Evolutionary conservation across 495 filamentous ascomycete species (phyloP), one percentile per base, ranked within the genome.

Genomic region (Penicillium crystallinum): DNA sequence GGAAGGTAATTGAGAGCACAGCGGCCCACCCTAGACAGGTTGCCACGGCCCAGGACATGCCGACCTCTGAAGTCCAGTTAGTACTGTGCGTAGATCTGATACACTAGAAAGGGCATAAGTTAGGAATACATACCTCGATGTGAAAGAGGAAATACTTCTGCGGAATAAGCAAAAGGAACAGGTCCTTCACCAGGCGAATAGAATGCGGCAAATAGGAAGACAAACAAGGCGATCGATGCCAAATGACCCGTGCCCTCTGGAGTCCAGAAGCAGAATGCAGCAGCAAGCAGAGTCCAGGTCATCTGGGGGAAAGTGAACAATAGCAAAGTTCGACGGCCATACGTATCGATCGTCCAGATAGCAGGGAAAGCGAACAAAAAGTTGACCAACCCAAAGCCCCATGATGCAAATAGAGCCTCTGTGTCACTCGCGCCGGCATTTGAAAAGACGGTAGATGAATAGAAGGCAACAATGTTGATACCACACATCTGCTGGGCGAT

Each of bases 261-360:
- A 40, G 92, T 82, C 39, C 82, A 81, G 59, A 83, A 90, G 65
- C 77, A 86, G 45, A 91, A 77, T 0, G 84, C 89, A 6, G 83
- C 86, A 1, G 82, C 85, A 3, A 93, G 75, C 23, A 92, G 68
- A 19, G 85, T 86, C 86, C 87, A 90, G 23, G 79, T 82, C 89
- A 93, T 92, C 41, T 90, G 78, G 0, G 90, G 90, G 71, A 92
- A 93, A 19, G 90, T 95, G 66, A 91, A 89, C 9, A 93, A 78
- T 1, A 93, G 79, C 3, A 95, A 77, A 17, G 77, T 76, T 21
- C 90, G 81, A 19, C 90, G 87, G 15, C 90, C 90, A 44, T 83
- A 92, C 9, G 87, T 91, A 65, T 95, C 90, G 59, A 95, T 95
- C 3, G 88, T 91, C 74, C 79, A 89, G 34, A 95, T 74, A 9